Evolutionary conservation across 2,329 filamentous ascomycete species (phyloP).

Genomic region (Cladosporium sp.): DNA sequence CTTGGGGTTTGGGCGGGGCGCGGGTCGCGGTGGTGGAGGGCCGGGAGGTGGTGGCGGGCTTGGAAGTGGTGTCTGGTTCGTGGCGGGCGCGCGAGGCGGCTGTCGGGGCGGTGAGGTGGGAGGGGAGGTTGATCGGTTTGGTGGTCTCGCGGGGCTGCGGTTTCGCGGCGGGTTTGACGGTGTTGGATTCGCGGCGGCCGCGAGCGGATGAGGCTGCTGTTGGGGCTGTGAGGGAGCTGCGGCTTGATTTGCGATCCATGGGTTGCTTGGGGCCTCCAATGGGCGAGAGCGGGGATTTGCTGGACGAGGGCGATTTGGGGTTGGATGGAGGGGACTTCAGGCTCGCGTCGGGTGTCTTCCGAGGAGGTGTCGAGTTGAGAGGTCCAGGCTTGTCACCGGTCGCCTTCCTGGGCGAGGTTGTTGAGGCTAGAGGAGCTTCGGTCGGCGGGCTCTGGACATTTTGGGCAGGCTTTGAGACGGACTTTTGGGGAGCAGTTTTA

Average conservation of each 20-base stretch:
- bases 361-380: slow-evolving; percentile 16
- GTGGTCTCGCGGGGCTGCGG: slow-evolving; percentile 61
- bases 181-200: slow-evolving; percentile 12
- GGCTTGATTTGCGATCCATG: slow-evolving; percentile 24
- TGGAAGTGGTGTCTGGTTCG: slow-evolving; percentile 21
- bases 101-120: slow-evolving; percentile 63
- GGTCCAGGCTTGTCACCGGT: slow-evolving; percentile 15
- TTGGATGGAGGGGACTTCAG: slow-evolving; percentile 13
- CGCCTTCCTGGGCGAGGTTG: too few species aligned
- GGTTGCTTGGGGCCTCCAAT: neutral
- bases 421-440: too few species aligned
- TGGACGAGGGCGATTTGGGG: slow-evolving; percentile 7
- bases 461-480: slow-evolving; percentile 8
- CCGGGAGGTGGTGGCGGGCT: slow-evolving; percentile 13
- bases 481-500: slow-evolving; percentile 7
- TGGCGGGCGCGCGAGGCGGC: slow-evolving; percentile 62
- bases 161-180: slow-evolving; percentile 19
- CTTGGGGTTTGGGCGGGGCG: slow-evolving; percentile 14
- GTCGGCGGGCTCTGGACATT: neutral
- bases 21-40: slow-evolving; percentile 15
- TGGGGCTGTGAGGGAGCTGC: slow-evolving; percentile 29
- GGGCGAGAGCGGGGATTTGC: slow-evolving; percentile 14
- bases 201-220: slow-evolving; percentile 29
- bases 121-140: slow-evolving; percentile 58
- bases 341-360: slow-evolving; percentile 13